Base-by-base conservation (phyloP, 2,329 filamentous ascomycete species). In the Fusarium bulbicola region DNA sequence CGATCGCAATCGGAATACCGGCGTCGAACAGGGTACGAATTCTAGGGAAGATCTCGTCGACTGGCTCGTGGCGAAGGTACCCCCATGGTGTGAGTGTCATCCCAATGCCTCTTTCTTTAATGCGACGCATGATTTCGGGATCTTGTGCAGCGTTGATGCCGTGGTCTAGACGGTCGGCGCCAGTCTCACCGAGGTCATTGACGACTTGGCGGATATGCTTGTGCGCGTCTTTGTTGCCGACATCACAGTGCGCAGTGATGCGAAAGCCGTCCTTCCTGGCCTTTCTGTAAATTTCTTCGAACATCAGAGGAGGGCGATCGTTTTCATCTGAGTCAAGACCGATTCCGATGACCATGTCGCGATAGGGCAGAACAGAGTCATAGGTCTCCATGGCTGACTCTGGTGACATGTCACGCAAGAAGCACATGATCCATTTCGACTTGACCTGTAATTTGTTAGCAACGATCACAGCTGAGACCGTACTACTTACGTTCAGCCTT, bases 331-430 rank as follows among this genome's bases (percentile, higher is more conserved):
- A 83, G 11, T 85, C 86, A 0, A 87, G 79, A 0, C 86, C 86
- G 6, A 87, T 82, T 1, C 83, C 85, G 46, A 83, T 77, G 18
- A 86, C 81, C 8, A 84, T 77, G 0, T 81, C 79, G 43, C 77
- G 79, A 15, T 79, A 86, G 0, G 81, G 80, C 1, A 82, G 74
- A 18, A 81, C 80, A 3, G 79, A 78, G 4, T 79, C 68, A 79
- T 92, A 93, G 7, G 84, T 84, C 5, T 90, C 82, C 36, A 91
- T 90, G 2, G 92, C 92, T 77, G 94, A 92, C 79, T 94, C 92
- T 54, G 89, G 85, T 4, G 91, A 88, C 62, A 93, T 81, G 80
- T 94, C 91, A 32, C 92, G 87, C 62, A 94, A 82, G 73, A 94
- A 91, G 79, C 92, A 94, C 76, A 92, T 87, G 70, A 93, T 92